Evolutionary conservation across 1,284 basidiomycete genomes (phyloP), one percentile per base, ranked within the genome.

Genomic region (Exsudoporus floridanus): DNA sequence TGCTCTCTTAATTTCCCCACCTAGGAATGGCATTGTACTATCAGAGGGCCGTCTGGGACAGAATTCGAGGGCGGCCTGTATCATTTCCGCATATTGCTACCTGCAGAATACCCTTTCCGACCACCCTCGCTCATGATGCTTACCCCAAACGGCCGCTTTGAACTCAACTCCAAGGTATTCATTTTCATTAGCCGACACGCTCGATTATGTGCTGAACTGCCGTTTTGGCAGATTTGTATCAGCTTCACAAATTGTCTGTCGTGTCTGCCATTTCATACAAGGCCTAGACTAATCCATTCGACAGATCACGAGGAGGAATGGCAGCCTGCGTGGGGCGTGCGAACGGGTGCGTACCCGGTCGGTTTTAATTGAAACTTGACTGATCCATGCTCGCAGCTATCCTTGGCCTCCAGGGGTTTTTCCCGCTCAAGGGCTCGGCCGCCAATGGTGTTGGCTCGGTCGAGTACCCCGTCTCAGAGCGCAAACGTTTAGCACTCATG

Each of bases 291-390:
- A 56, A 62, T 48, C 53, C 54, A 55, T 56, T 53, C 45, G 50
- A 41, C 63, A 90, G 88, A 90, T 75, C 89, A 92, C 58, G 89
- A 92, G 73, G 90, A 94, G 62, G 76, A 90, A 39, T 98, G 95
- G 95, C 94, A 97, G 72, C 95, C 95, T 30, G 94, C 95, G 13
- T 98, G 95, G 95, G 95, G 95, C 51, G 91, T 98, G 25, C 82
- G 95, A 54, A 98, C 95, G 53, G 92, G 92, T 85, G 56, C 50
- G 55, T 53, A 42, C 41, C 46, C 50, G 49, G 42, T 52, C 45
- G 36, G 45, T 71, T 74, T 54, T 54, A 49, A 48, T 59, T 31
- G 47, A 55, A 52, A 44, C 31, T 57, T 28, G 23, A 9, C 54
- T 53, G 28, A 64, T 45, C 27, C 39, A 46, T 44, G 28, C 50